These are phyloP conservation scores for Thalassiosira allenii DNA, from an alignment of 352 stramenopile genomes.

Conservation along the genomic window DNA sequence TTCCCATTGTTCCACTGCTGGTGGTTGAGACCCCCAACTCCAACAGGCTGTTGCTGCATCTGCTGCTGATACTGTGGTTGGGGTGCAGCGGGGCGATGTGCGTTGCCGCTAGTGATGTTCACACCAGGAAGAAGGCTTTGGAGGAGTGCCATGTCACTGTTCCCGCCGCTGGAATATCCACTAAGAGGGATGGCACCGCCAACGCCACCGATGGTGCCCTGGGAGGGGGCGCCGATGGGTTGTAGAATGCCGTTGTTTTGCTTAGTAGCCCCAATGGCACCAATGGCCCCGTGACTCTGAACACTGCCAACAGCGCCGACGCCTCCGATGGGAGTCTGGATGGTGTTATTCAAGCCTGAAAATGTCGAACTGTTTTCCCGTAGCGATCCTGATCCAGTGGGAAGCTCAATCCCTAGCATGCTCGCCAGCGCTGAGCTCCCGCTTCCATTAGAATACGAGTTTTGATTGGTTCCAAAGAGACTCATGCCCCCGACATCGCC, in stretches of 20 bases:
- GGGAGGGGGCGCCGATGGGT: slow-evolving; percentile 40
- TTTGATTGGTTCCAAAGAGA: slow-evolving; percentile 51
- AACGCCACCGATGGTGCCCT: slow-evolving; percentile 46
- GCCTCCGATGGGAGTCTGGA: slow-evolving; percentile 36
- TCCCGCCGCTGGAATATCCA: slow-evolving; percentile 57
- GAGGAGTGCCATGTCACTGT: slow-evolving; percentile 83
- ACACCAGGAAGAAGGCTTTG: slow-evolving; percentile 84
- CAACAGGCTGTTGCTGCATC: slow-evolving; percentile 43
- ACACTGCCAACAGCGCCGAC: slow-evolving; percentile 21
- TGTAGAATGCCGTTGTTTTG: slow-evolving; percentile 41
- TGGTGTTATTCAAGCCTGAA: slow-evolving; percentile 13
- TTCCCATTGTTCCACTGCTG: slow-evolving; percentile 48
- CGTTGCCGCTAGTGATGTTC: slow-evolving; percentile 82
- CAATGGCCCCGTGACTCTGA: slow-evolving; percentile 17
- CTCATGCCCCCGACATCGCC: slow-evolving; percentile 62
- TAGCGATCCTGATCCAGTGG: slow-evolving; percentile 79
- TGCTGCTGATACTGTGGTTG: slow-evolving; percentile 6
- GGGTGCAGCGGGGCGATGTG: slow-evolving; percentile 37
- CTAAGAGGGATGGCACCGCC: too few species aligned
- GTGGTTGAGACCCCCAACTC: slow-evolving; percentile 51
- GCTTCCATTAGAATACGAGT: slow-evolving; percentile 33
- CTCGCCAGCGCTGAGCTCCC: slow-evolving; percentile 80
- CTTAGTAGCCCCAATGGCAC: slow-evolving; percentile 60
- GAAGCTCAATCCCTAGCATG: slow-evolving; percentile 85
- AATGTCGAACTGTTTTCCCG: slow-evolving; percentile 50